A percentile compares a stretch with the other conserved stretches of the same genome.
phyloP scores from a whole-genome alignment of 495 filamentous ascomycete genomes.

The Pyrenula massariospora region DNA sequence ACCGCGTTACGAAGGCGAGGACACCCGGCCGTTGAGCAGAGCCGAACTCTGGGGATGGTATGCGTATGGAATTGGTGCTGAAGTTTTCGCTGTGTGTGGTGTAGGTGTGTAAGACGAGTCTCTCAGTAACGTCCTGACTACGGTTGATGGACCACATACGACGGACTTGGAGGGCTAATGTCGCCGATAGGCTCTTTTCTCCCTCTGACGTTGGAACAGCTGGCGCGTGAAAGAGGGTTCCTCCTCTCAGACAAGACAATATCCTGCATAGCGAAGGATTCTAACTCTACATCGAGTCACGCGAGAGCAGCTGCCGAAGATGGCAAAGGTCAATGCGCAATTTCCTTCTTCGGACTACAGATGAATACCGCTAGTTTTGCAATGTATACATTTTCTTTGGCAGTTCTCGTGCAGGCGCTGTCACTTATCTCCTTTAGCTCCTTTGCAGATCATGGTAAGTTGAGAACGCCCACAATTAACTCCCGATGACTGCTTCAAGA shows the following conservation, averaged over 20 bases:
- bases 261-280: neutral
- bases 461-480: neutral
- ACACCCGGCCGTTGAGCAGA: conserved; percentile 65
- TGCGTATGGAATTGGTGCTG: conserved; percentile 78
- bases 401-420: conserved; percentile 40
- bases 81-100: conserved; percentile 88
- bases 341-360: conserved; percentile 28
- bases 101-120: conserved; percentile 21
- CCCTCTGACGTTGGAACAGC: conserved; percentile 76
- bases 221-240: conserved; percentile 72
- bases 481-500: no score
- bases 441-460: conserved; percentile 40
- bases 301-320: neutral
- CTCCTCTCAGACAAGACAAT: conserved; percentile 32
- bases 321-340: conserved; percentile 29
- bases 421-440: conserved; percentile 40
- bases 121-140: no score
- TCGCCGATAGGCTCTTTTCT: conserved; percentile 66
- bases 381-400: conserved; percentile 42
- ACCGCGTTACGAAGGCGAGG: conserved; percentile 61
- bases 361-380: conserved; percentile 42
- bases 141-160: no score
- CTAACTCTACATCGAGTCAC: neutral
- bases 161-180: neutral
- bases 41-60: conserved; percentile 86